Evolutionary conservation across 2,329 filamentous ascomycete species (phyloP).

Genomic region (Paramyrothecium roridum): DNA sequence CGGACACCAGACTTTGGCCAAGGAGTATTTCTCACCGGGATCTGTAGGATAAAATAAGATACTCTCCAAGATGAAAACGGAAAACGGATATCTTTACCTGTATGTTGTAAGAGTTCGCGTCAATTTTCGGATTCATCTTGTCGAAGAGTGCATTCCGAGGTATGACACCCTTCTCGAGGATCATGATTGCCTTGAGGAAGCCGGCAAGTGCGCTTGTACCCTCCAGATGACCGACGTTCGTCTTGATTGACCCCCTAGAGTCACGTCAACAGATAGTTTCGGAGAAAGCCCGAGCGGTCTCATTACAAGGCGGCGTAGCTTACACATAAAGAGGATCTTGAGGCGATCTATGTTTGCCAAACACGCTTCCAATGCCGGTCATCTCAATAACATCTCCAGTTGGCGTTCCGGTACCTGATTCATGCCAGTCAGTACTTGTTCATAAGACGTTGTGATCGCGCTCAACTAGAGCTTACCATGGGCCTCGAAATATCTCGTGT

Average conservation of each 20-base stretch:
- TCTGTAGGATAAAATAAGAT: background rate
- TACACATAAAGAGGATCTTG: slow-evolving; percentile 7
- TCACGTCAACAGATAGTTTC: too few relatives aligned
- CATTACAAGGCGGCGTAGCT: background rate
- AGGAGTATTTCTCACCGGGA: background rate
- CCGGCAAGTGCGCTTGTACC: slow-evolving; percentile 6
- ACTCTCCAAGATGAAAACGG: background rate
- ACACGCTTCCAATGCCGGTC: slow-evolving; percentile 3
- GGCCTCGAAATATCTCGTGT: slow-evolving; percentile 27
- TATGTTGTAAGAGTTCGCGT: background rate
- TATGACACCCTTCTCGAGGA: slow-evolving; percentile 9
- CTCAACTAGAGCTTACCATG: slow-evolving; percentile 16
- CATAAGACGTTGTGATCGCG: too few relatives aligned
- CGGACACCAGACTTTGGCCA: background rate
- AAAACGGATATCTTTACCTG: background rate
- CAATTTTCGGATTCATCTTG: slow-evolving; percentile 2
- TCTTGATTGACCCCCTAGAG: slow-evolving; percentile 7
- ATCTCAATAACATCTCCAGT: slow-evolving; percentile 9
- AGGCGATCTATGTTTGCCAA: background rate
- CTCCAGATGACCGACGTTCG: slow-evolving; percentile 11
- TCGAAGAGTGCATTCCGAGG: slow-evolving; percentile 6
- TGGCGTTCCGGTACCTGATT: slow-evolving; percentile 9
- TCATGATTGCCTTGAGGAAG: slow-evolving; percentile 8
- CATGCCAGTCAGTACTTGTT: background rate
- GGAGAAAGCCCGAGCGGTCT: too few relatives aligned